Conservation (phyloP, 2,329 filamentous ascomycete species). For the Plectosphaerella sp. region DNA sequence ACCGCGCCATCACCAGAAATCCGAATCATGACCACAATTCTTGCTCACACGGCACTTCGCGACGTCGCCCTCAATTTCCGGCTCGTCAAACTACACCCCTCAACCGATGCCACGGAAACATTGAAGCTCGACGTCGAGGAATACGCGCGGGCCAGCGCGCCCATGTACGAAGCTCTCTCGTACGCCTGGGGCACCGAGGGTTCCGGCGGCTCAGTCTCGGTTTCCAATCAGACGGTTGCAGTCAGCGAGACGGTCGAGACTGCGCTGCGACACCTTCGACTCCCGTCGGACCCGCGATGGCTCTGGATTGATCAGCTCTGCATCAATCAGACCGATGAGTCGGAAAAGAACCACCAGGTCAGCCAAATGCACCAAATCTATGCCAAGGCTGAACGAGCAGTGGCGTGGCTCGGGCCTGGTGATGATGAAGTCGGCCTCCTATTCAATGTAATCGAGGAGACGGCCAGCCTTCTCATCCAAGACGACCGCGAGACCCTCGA, state of each 20-base stretch:
- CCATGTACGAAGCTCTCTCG: slow-evolving; percentile 12
- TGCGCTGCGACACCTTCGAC: slow-evolving; percentile 7
- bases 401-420: slow-evolving; percentile 13
- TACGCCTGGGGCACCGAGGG: slow-evolving; percentile 14
- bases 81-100: background rate
- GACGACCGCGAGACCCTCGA: background rate
- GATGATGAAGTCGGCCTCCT: background rate
- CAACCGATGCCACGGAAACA: background rate
- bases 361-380: slow-evolving; percentile 13
- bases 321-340: slow-evolving; percentile 12
- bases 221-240: background rate
- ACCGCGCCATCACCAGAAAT: too few relatives aligned
- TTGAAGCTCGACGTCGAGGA: slow-evolving; percentile 8
- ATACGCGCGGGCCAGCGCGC: slow-evolving; percentile 1
- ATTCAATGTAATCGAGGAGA: background rate
- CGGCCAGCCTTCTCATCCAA: background rate
- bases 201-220: background rate
- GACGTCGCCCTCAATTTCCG: background rate
- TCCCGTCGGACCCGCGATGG: background rate
- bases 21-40: background rate
- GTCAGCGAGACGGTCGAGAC: slow-evolving; percentile 3
- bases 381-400: slow-evolving; percentile 8
- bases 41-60: background rate
- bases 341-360: slow-evolving; percentile 15
- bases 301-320: slow-evolving; percentile 18